Evolutionary conservation across 352 stramenopile species (phyloP), one percentile per base, ranked within the genome.

Genomic region (Lagenidium giganteum): DNA sequence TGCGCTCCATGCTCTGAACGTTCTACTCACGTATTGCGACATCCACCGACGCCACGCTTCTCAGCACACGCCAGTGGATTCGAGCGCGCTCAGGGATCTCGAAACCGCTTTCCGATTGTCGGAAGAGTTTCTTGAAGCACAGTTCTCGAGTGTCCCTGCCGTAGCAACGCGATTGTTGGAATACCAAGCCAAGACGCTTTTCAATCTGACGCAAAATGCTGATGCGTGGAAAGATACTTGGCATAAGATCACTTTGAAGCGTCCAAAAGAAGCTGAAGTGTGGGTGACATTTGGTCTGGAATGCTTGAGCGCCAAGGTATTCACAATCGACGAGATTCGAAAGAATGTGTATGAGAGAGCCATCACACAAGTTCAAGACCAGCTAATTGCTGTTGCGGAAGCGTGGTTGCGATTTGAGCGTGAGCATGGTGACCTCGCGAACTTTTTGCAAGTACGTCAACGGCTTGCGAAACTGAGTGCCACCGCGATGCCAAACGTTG

Each of bases 101-200:
- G 34, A 64, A 0, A 14, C 26, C n/a, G 50, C 64, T 8, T 76
- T 87, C 23, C 26, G 50, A 3, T 30, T 44, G 1, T 77, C 60
- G 26, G 40, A 60, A 5, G 21, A 48, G 18, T 79, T 80, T 38
- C n/a, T 79, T 6, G 50, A 18, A 9, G 54, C 46, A 20, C 30
- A 37, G 8, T 85, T 68, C 37, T 54, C 67, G 4, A 48, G 62
- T 2, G 75, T 74, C 26, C 8, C 44, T n/a, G 48, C 62, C 2
- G 61, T 63, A 0, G 31, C 43, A 6, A 45, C 70, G 23, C 54
- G 48, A 2, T 20, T 88, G 13, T 44, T 63, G 18, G 62, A 74
- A 44, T 81, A 85, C 25, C 54, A 79, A 25, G 61, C 66, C 12
- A 78, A 85, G 36, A n/a, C n/a, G n/a, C n/a, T n/a, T n/a, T n/a